Evolutionary conservation across 495 filamentous ascomycete genomes (phyloP).

Genomic region (Pyrenula aspistea): DNA sequence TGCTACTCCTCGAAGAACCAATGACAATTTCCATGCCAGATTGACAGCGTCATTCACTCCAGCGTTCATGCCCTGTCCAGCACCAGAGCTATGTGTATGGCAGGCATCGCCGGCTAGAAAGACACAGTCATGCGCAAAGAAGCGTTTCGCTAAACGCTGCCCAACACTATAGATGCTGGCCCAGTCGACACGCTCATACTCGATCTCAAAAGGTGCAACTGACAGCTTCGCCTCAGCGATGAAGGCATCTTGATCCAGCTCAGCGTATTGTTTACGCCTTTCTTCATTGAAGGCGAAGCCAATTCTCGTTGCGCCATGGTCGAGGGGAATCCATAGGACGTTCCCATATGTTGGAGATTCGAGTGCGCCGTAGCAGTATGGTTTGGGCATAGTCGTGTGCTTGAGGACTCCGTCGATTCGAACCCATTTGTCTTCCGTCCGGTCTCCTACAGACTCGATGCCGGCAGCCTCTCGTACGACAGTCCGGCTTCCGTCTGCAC

Average conservation of each 20-base stretch:
- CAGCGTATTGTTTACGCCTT: conserved; percentile 25
- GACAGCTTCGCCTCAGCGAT: conserved; percentile 29
- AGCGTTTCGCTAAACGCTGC: conserved; percentile 33
- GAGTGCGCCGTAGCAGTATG: no score
- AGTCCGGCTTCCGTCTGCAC: conserved; percentile 33
- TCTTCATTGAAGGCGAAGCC: conserved; percentile 41
- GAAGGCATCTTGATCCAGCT: conserved; percentile 13
- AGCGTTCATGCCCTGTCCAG: conserved; percentile 42
- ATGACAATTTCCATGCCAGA: conserved; percentile 36
- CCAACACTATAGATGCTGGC: conserved; percentile 46
- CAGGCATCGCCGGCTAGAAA: conserved; percentile 40
- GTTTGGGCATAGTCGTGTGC: conserved; percentile 37
- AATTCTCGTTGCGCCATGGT: conserved; percentile 34
- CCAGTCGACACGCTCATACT: conserved; percentile 38
- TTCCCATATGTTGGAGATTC: conserved; percentile 38
- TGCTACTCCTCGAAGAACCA: conserved; percentile 23
- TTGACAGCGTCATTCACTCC: conserved; percentile 43
- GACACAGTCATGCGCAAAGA: conserved; percentile 29
- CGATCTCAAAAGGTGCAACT: conserved; percentile 31
- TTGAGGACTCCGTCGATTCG: conserved; percentile 36
- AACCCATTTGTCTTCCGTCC: conserved; percentile 32
- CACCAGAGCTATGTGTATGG: conserved; percentile 36
- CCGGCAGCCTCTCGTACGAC: conserved; percentile 26
- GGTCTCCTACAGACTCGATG: conserved; percentile 32
- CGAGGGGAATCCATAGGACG: conserved; percentile 36